These are phyloP conservation scores for Gossypium davidsonii DNA, from an alignment of 441 rosid genomes.

Conservation along the genomic window DNA sequence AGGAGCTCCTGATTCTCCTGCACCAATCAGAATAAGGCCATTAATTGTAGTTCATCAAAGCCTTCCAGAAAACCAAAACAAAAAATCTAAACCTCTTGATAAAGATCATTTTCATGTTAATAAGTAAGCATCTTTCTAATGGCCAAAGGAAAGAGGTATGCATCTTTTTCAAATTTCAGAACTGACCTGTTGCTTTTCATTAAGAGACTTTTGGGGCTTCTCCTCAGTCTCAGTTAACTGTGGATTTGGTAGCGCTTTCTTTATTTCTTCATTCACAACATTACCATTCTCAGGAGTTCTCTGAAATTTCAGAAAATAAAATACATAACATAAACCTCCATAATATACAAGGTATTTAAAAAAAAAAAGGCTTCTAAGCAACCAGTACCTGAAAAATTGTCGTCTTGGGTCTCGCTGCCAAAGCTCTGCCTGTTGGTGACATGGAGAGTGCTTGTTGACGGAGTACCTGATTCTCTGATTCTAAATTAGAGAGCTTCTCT, in stretches of 20 bases:
- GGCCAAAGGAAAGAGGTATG: not conserved
- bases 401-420: slow-evolving; percentile 34
- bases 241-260: slow-evolving; percentile 41
- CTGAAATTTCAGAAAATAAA: slow-evolving; percentile 31
- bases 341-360: not conserved
- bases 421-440: slow-evolving; percentile 42
- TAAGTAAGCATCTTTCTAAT: not conserved
- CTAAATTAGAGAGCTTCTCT: slow-evolving; percentile 42
- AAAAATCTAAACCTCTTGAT: slow-evolving; percentile 6
- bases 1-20: slow-evolving; percentile 98
- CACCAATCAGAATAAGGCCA: slow-evolving; percentile 18
- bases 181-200: slow-evolving; percentile 95
- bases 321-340: slow-evolving; percentile 8
- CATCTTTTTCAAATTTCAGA: not conserved
- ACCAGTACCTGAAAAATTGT: slow-evolving; percentile 33
- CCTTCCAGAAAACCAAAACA: slow-evolving; percentile 2
- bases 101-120: slow-evolving; percentile 7
- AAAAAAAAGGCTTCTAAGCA: not conserved
- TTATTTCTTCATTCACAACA: slow-evolving; percentile 67
- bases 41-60: not conserved
- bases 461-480: slow-evolving; percentile 47
- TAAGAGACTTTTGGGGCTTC: slow-evolving; percentile 91
- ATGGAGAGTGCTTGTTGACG: slow-evolving; percentile 50
- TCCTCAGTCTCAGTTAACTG: slow-evolving; percentile 95
- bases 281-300: slow-evolving; percentile 89